These are phyloP conservation scores for Fraxinus cuspidata DNA, from an alignment of 257 asterid genomes.

Conservation along the genomic window DNA sequence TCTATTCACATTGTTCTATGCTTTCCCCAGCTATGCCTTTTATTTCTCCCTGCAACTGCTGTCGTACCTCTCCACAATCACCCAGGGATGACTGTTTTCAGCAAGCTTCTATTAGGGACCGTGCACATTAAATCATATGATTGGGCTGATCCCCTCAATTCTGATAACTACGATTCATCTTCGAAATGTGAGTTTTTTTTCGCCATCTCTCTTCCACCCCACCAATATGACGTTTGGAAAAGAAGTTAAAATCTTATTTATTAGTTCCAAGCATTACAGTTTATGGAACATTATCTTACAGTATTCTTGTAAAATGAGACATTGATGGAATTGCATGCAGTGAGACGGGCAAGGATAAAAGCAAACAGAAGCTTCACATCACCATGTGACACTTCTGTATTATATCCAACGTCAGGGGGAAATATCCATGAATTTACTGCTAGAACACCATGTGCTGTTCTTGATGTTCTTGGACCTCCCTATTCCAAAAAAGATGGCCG, in stretches of 20 bases:
- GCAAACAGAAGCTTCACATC: conserved; percentile 54
- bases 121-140: conserved; percentile 88
- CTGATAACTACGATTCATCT: conserved; percentile 21
- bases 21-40: conserved; percentile 63
- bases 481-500: conserved; percentile 69
- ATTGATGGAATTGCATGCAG: conserved; percentile 27
- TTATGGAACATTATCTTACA: too few species aligned
- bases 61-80: conserved; percentile 94
- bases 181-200: conserved; percentile 44
- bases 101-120: conserved; percentile 78
- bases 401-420: conserved; percentile 88
- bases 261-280: background rate
- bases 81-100: conserved; percentile 87
- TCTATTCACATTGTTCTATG: background rate
- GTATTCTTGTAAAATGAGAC: too few species aligned
- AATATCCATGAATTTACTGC: conserved; percentile 82
- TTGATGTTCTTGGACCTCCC: conserved; percentile 85
- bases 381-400: conserved; percentile 67
- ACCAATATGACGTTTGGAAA: background rate
- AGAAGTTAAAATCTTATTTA: background rate
- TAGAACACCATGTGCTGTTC: conserved; percentile 75
- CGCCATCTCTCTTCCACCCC: too few species aligned
- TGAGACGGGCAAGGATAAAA: conserved; percentile 59
- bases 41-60: conserved; percentile 63
- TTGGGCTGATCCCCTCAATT: conserved; percentile 45